These are phyloP conservation scores for Hyaloperonospora arabidopsidis DNA, from an alignment of 352 stramenopile genomes.

Conservation along the genomic window DNA sequence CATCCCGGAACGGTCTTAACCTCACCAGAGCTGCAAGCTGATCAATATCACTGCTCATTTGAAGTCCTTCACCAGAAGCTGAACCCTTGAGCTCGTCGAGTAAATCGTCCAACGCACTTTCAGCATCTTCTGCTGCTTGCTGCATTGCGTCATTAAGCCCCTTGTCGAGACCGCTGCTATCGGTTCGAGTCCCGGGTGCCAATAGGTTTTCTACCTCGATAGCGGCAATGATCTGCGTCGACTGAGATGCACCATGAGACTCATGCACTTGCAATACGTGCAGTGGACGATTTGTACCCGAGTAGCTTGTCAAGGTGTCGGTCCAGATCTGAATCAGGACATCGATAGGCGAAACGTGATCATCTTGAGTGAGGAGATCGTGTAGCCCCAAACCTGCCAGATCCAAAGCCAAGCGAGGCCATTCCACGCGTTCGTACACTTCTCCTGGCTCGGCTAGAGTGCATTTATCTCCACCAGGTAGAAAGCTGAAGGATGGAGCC, in stretches of 20 bases:
- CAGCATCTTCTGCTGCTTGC: slow-evolving; percentile 8
- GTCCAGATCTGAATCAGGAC: slow-evolving; percentile 19
- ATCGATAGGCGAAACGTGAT: slow-evolving; percentile 2
- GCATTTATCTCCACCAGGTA: slow-evolving; percentile 30
- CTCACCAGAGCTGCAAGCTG: slow-evolving; percentile 9
- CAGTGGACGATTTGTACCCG: slow-evolving; percentile 10
- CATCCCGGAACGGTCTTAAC: slow-evolving; percentile 16
- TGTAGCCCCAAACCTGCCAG: slow-evolving; percentile 16
- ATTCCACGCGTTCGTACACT: slow-evolving; percentile 36
- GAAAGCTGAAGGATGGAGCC: slow-evolving; percentile 22
- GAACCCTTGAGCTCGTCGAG: slow-evolving; percentile 12
- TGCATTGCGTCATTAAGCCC: slow-evolving; percentile 8
- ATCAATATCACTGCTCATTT: slow-evolving; percentile 6
- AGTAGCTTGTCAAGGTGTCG: slow-evolving; percentile 19
- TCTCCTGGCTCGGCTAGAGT: slow-evolving; percentile 26
- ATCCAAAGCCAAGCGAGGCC: slow-evolving; percentile 23
- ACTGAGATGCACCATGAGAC: background rate
- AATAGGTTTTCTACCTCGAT: slow-evolving; percentile 14
- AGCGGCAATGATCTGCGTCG: slow-evolving; percentile 20
- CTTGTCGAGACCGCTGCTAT: background rate
- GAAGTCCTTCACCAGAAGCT: background rate
- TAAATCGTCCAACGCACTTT: slow-evolving; percentile 16
- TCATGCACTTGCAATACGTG: slow-evolving; percentile 24
- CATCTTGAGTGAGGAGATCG: slow-evolving; percentile 6
- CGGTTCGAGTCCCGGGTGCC: background rate